These are phyloP conservation scores for Crucibulum laeve DNA, from an alignment of 768 basidiomycete species.

Conservation along the genomic window DNA sequence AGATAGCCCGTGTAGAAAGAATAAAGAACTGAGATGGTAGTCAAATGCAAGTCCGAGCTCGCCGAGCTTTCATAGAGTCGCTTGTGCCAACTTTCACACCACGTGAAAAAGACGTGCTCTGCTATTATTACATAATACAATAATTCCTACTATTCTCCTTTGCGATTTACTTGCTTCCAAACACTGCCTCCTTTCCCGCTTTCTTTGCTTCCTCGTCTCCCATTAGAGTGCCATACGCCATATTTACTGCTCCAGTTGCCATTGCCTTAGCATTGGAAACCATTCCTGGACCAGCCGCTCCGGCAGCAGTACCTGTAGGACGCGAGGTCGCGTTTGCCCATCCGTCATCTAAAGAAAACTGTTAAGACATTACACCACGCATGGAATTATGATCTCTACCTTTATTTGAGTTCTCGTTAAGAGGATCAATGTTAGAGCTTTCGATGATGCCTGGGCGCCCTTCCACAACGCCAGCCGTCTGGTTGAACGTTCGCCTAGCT, in stretches of 20 bases:
- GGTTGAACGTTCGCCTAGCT: slow-evolving; percentile 32
- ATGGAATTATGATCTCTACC: slow-evolving; percentile 16
- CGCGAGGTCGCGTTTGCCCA: slow-evolving; percentile 30
- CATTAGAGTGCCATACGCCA: slow-evolving; percentile 28
- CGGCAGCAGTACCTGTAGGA: slow-evolving; percentile 2
- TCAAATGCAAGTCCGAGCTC: background rate
- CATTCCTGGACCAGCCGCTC: slow-evolving; percentile 8
- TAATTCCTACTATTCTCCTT: background rate
- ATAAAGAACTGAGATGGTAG: background rate
- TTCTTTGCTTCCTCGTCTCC: slow-evolving; percentile 30
- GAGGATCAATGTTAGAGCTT: slow-evolving; percentile 46
- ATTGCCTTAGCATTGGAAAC: slow-evolving; percentile 17
- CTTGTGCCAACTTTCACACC: too few relatives aligned
- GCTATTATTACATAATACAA: too few relatives aligned
- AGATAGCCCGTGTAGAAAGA: too few relatives aligned
- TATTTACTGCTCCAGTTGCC: slow-evolving; percentile 29
- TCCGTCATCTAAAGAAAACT: slow-evolving; percentile 28
- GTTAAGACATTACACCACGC: background rate
- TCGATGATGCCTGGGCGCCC: slow-evolving; percentile 55
- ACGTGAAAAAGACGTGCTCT: too few relatives aligned
- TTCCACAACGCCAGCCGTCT: slow-evolving; percentile 46
- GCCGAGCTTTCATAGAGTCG: too few relatives aligned
- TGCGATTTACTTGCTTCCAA: slow-evolving; percentile 5
- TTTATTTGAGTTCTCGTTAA: slow-evolving; percentile 40
- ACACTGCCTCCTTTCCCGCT: slow-evolving; percentile 22